Conservation (phyloP, 2,329 filamentous ascomycete species). For the Neophaeococcomyces mojaviensis region DNA sequence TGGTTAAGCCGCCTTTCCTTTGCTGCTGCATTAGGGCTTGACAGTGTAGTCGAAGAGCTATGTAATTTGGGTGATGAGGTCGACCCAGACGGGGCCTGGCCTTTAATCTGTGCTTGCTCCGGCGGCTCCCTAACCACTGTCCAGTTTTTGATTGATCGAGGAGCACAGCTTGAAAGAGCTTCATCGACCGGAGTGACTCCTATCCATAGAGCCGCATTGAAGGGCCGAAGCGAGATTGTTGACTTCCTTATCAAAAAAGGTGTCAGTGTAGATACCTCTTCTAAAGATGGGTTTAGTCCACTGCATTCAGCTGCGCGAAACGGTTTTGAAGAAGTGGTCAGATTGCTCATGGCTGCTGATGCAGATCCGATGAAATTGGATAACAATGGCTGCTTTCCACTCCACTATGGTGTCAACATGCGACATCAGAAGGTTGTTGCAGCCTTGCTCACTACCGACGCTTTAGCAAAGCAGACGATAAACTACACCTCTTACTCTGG, state of each 20-base stretch:
- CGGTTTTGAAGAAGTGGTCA: not conserved
- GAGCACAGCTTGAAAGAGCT: not conserved
- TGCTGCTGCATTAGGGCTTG: not conserved
- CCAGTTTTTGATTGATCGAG: not conserved
- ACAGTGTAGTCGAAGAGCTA: not conserved
- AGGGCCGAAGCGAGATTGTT: conserved; percentile 3
- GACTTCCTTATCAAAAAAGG: not conserved
- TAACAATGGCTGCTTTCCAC: not conserved
- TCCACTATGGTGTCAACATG: not conserved
- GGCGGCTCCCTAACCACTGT: not conserved
- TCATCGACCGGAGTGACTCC: not conserved
- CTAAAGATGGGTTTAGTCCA: not conserved
- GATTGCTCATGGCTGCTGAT: not conserved
- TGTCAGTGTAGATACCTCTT: not conserved
- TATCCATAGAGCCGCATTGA: conserved; percentile 6
- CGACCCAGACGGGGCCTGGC: not conserved
- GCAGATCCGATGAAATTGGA: not conserved
- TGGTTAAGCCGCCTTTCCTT: not conserved
- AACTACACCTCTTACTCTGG: not conserved
- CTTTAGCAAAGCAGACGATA: not conserved
- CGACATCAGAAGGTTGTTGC: not conserved
- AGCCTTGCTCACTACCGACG: not conserved
- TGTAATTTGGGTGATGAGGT: too few relatives aligned
- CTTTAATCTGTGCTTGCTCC: not conserved
- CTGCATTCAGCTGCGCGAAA: not conserved